Base-by-base conservation (phyloP, 805 yeast genomes). In the Schizosaccharomyces osmophilus region DNA sequence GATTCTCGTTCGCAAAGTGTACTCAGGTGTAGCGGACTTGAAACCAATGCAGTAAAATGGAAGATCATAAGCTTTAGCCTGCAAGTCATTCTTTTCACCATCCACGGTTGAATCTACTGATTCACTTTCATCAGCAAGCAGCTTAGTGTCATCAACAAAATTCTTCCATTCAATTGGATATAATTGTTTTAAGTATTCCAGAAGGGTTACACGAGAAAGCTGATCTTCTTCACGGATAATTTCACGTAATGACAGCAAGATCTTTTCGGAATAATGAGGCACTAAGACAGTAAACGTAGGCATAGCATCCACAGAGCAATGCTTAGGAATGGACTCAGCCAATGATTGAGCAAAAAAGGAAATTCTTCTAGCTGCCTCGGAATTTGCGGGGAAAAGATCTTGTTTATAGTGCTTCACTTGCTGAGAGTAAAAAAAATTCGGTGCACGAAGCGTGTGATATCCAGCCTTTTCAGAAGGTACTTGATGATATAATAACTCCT, bases 381-480 rank as follows among this genome's bases (percentile, higher is more conserved):
- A 87, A 74, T 90, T 82, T 69, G 83, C 79, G 67, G 98, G 97
- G 86, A 93, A 93, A 71, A 87, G 93, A 78, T 93, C 97, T 66
- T 96, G 87, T 66, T 86, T 95, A 69, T 89, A 86, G 71, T 87
- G 85, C 75, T 79, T 80, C 69, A 94, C 98, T 75, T 93, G 98
- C 75, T 94, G 98, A 64, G 95, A 84, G 63, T 90, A 95, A 69
- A 93, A 93, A 82, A 93, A 93, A 62, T 97, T 90, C 68, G 99
- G 99, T 61, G 98, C 97, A 77, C 97, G 85, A 71, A 93, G 80
- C 66, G 97, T 89, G 75, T 97, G 85, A 79, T 93, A 90, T 64
- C 99, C 98, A 75, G 90, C 97, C 75, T 93, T 97, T 75, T 93
- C 97, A 64, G 95, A 84, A 62, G 98, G 97, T 69, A 93, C 97